These are phyloP conservation scores for Phellopilus nigrolimitatus DNA, from an alignment of 1,284 basidiomycete species.

Conservation along the genomic window DNA sequence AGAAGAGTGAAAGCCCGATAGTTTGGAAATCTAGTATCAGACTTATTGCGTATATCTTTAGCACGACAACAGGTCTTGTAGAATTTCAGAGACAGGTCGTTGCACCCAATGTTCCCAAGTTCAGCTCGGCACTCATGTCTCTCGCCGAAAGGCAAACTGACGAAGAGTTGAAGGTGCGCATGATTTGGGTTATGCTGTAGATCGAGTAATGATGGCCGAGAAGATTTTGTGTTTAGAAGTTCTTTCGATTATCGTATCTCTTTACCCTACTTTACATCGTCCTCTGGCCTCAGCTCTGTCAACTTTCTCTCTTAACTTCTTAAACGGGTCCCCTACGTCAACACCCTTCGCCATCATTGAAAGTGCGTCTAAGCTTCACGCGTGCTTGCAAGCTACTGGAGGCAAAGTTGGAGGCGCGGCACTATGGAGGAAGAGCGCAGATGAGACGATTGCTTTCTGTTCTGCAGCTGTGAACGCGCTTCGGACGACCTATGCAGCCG, in stretches of 20 bases:
- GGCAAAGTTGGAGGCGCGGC: constrained; percentile 71
- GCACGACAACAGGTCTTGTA: constrained; percentile 46
- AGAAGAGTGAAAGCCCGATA: constrained; percentile 65
- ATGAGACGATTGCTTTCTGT: constrained; percentile 58
- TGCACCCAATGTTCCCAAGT: constrained; percentile 66
- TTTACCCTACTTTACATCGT: constrained; percentile 64
- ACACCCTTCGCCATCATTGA: constrained; percentile 38
- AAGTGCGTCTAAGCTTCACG: constrained; percentile 52
- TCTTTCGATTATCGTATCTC: constrained; percentile 49
- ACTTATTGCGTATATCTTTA: constrained; percentile 57
- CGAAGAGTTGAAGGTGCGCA: constrained; percentile 52
- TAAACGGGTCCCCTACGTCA: constrained; percentile 49
- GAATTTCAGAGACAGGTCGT: constrained; percentile 77
- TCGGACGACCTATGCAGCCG: constrained; percentile 49
- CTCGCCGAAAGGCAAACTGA: constrained; percentile 50
- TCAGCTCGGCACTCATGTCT: constrained; percentile 50
- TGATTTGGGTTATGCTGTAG: too few relatives aligned
- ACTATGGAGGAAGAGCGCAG: constrained; percentile 68
- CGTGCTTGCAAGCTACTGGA: constrained; percentile 60
- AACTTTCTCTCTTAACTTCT: constrained; percentile 45
- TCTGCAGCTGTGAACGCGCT: constrained; percentile 56
- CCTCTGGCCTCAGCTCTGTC: constrained; percentile 47
- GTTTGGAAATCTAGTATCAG: constrained; percentile 55
- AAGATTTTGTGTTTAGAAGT: constrained; percentile 51
- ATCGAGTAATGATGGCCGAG: neutral